Evolutionary conservation across 2,329 filamentous ascomycete species (phyloP).

Genomic region (Xylaria sp.): DNA sequence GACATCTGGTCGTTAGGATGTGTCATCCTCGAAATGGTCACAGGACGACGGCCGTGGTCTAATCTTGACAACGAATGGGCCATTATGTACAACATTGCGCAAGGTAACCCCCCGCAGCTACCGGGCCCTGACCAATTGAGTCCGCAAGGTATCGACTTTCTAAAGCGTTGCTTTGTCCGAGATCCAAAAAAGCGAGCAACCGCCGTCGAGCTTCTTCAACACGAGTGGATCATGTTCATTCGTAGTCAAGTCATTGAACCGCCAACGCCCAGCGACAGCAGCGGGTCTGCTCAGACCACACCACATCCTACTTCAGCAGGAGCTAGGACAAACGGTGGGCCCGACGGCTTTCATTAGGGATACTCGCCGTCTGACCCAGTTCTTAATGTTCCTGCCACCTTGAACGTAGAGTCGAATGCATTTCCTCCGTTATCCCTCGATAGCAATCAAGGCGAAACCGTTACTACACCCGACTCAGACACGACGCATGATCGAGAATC

Average conservation of each 20-base stretch:
- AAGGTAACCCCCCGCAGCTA: conserved; percentile 90
- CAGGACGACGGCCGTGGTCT: conserved; percentile 92
- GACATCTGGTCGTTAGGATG: conserved; percentile 98
- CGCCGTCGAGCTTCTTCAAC: conserved; percentile 89
- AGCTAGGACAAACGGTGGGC: conserved; percentile 45
- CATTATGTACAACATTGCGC: conserved; percentile 99
- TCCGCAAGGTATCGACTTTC: conserved; percentile 84
- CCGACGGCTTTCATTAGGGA: conserved; percentile 53
- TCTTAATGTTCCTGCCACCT: conserved; percentile 35
- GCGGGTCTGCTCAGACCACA: conserved; percentile 55
- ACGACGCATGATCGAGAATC: conserved; percentile 14
- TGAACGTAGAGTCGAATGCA: conserved; percentile 31
- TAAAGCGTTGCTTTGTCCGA: conserved; percentile 85
- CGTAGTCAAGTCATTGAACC: conserved; percentile 73
- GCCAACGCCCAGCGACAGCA: conserved; percentile 69
- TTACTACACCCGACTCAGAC: conserved; percentile 15
- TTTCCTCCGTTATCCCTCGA: not conserved
- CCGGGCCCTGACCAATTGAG: conserved; percentile 87
- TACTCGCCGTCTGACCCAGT: conserved; percentile 38
- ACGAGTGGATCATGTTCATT: conserved; percentile 85
- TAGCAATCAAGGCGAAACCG: conserved; percentile 5
- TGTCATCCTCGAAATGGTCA: conserved; percentile 97
- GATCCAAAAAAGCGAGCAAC: conserved; percentile 83
- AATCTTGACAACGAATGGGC: conserved; percentile 99
- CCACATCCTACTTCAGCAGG: conserved; percentile 49